Base-by-base conservation (phyloP, 208 protist species). In the Balamuthia mandrillaris region DNA sequence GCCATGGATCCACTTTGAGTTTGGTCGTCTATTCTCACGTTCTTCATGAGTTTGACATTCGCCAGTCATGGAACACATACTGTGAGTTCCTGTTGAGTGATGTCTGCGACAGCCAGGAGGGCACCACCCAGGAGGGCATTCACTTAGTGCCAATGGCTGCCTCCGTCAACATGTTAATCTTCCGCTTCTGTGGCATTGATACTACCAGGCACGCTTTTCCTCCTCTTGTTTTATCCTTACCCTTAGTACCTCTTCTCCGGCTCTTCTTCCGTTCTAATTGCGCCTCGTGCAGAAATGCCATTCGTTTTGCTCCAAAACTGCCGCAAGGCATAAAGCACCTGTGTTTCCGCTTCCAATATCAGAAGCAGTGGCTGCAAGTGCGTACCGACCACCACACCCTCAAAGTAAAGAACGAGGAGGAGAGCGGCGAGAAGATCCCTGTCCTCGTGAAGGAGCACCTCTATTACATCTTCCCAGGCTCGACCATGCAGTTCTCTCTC, bases 1-100 rank as follows among this genome's bases (percentile, higher is more conserved):
- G 47, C 18, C 81, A 89, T 41, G 82, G 84, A 7, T 83, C 61
- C 12, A 81, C 84, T 7, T 70, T 89, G 14, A 65, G 39, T 49
- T 88, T 72, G 45, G 51, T 88, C 27, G 85, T 89, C 1, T 84
- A 79, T n/a, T 66, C 86, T 4, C 86, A 88, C 84, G 79, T 89
- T 12, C 51, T 77, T 9, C 70, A 63, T 33, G 51, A 82, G 35
- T 84, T 88, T 29, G 68, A 89, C 29, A 21, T 47, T 33, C 61
- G 61, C 56, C 47, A 89, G 56, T 52, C 70, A 10, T 89, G 86
- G 86, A 54, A 74, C 31, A 86, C 63, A 52, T 89, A 78, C 39
- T 54, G 54, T 21, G 61, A 84, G 7, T 82, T 84, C 49, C 56
- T 60, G 10, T 58, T 63, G 41, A 82, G 78, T 44, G 86, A 89